These are phyloP conservation scores for Aureobasidium leucospermi DNA, from an alignment of 2,329 filamentous ascomycete genomes.

Conservation along the genomic window DNA sequence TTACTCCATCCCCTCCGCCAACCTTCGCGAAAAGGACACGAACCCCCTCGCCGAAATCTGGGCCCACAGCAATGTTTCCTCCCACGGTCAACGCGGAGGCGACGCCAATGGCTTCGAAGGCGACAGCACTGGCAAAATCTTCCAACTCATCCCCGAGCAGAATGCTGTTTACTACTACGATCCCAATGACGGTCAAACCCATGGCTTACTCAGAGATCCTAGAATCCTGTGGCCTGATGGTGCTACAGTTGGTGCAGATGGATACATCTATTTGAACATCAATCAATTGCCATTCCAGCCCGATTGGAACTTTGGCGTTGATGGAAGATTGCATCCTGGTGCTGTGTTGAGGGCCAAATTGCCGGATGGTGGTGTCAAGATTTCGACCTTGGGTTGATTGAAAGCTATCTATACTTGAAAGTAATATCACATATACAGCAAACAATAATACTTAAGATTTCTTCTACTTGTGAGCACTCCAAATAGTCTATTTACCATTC, in stretches of 20 bases:
- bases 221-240: conserved; percentile 40
- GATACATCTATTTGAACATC: conserved; percentile 43
- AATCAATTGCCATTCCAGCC: conserved; percentile 44
- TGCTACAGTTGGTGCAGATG: conserved; percentile 35
- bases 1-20: conserved; percentile 25
- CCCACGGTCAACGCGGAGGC: conserved; percentile 39
- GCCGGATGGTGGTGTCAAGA: conserved; percentile 35
- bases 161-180: conserved; percentile 42
- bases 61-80: conserved; percentile 40
- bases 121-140: conserved; percentile 37
- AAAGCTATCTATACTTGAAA: no score
- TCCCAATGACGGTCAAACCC: conserved; percentile 29
- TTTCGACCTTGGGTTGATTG: conserved; percentile 15
- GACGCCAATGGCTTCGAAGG: conserved; percentile 41
- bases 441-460: no score
- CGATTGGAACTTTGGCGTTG: conserved; percentile 41
- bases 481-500: conserved; percentile 2
- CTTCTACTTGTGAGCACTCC: no score
- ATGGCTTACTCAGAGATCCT: conserved; percentile 35
- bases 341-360: conserved; percentile 39
- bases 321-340: conserved; percentile 36
- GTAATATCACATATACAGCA: no score
- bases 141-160: conserved; percentile 40
- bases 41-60: conserved; percentile 32
- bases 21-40: conserved; percentile 26